These are phyloP conservation scores for Rhizopogon vinicolor DNA, from an alignment of 768 basidiomycete species.

Conservation along the genomic window DNA sequence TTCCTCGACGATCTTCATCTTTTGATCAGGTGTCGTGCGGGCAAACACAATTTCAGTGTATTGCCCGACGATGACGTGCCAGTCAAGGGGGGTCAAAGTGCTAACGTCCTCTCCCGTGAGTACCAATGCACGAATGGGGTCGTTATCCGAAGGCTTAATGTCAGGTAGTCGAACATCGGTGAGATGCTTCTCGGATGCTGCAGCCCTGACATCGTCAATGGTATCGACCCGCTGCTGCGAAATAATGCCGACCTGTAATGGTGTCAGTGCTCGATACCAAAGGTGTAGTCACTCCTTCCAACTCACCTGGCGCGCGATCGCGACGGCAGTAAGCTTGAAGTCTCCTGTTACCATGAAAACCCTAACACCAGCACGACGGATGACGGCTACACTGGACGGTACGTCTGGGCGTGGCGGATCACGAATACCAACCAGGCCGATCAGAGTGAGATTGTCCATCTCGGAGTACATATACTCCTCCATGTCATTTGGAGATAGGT, in stretches of 20 bases:
- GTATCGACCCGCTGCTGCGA: constrained; percentile 33
- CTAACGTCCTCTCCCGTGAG: constrained; percentile 42
- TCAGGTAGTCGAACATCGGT: constrained; percentile 7
- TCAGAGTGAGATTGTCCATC: constrained; percentile 36
- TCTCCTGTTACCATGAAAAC: constrained; percentile 59
- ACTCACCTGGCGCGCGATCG: constrained; percentile 43
- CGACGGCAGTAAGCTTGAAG: constrained; percentile 47
- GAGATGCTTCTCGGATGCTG: constrained; percentile 12
- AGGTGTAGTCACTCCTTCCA: constrained; percentile 1
- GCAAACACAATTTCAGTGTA: constrained; percentile 48
- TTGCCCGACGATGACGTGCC: constrained; percentile 33
- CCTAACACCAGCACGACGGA: constrained; percentile 45
- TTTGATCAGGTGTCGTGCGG: constrained; percentile 53
- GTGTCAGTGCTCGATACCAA: constrained; percentile 2
- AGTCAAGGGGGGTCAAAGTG: constrained; percentile 31
- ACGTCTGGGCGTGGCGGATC: constrained; percentile 53
- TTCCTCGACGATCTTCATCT: constrained; percentile 51
- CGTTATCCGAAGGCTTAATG: constrained; percentile 34
- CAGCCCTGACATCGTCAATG: constrained; percentile 22
- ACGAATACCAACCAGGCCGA: constrained; percentile 50
- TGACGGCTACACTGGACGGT: constrained; percentile 40
- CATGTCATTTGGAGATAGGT: constrained; percentile 23
- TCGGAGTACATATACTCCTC: constrained; percentile 35
- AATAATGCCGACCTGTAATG: constrained; percentile 36
- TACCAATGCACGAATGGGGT: constrained; percentile 34